Evolutionary conservation across 2,329 filamentous ascomycete genomes (phyloP).

Genomic region (Penicillium rolfsii): DNA sequence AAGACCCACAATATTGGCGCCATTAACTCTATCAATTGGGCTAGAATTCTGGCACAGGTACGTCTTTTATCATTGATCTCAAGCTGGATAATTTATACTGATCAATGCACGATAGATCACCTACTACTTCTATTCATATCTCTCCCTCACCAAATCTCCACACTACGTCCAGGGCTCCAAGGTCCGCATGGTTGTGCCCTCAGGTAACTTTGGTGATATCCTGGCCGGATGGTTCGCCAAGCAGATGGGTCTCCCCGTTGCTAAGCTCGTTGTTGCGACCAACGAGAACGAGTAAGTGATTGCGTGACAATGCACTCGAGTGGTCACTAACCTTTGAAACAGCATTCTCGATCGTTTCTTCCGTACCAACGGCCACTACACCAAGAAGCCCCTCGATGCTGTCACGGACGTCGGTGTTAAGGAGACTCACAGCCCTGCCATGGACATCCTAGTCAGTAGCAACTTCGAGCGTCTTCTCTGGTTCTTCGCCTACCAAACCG

Average conservation of each 20-base stretch:
- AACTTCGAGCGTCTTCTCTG: slow-evolving; percentile 97
- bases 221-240: slow-evolving; percentile 86
- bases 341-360: slow-evolving; percentile 93
- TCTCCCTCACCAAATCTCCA: slow-evolving; percentile 68
- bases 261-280: slow-evolving; percentile 89
- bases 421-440: slow-evolving; percentile 90
- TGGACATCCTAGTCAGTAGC: slow-evolving; percentile 95
- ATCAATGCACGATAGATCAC: slow-evolving; percentile 65
- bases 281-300: slow-evolving; percentile 74
- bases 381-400: slow-evolving; percentile 69
- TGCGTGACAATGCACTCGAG: neutral
- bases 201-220: slow-evolving; percentile 96
- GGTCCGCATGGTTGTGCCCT: slow-evolving; percentile 85
- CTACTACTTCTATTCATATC: slow-evolving; percentile 97
- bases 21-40: slow-evolving; percentile 85
- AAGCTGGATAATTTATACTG: neutral
- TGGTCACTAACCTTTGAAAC: neutral
- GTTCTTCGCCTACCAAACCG: slow-evolving; percentile 79
- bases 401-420: slow-evolving; percentile 67
- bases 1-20: slow-evolving; percentile 80
- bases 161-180: slow-evolving; percentile 60
- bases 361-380: slow-evolving; percentile 78
- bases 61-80: neutral
- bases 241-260: slow-evolving; percentile 82
- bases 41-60: slow-evolving; percentile 76